Percentiles rank a stretch among this genome's conserved stretches.
Evolutionary conservation across 192 early-diverging fungal genomes (phyloP).

Genomic region (Umbelopsis vinacea): DNA sequence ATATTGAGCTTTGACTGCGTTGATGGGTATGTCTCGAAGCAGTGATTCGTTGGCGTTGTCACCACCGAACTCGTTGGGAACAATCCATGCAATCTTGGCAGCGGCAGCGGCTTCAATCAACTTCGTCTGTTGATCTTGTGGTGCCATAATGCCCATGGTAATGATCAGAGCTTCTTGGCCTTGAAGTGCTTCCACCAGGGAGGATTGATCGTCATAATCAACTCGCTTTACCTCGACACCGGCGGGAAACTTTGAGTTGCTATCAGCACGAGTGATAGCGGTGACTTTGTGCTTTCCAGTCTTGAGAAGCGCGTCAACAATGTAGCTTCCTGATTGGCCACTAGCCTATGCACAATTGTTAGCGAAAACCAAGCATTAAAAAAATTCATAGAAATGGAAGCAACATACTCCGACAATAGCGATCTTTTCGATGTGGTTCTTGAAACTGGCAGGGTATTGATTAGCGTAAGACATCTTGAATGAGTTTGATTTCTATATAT

Average conservation of each 20-base stretch:
- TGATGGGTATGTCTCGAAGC: neutral
- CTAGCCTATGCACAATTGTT: neutral
- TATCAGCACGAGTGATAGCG: neutral
- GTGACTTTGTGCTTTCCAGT: neutral
- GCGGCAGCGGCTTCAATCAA: neutral
- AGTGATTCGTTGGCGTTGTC: neutral
- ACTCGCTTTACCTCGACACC: neutral
- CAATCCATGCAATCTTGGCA: neutral
- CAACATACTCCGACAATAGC: slow-evolving; percentile 7
- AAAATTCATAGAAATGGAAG: neutral
- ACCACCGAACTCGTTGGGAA: neutral
- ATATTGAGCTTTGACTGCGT: neutral
- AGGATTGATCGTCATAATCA: neutral
- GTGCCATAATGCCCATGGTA: neutral
- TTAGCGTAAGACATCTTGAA: neutral
- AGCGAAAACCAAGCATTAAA: neutral
- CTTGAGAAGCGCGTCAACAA: neutral
- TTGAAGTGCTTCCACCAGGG: neutral
- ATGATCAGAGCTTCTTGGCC: neutral
- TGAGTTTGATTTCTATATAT: neutral
- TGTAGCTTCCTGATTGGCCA: neutral
- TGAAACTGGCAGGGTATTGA: neutral
- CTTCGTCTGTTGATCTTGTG: neutral
- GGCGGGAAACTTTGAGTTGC: neutral
- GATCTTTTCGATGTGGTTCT: slow-evolving; percentile 1